Percentiles rank a stretch among this genome's conserved stretches.
Conservation (phyloP, 2,329 filamentous ascomycete species). For the Phialophora chinensis region DNA sequence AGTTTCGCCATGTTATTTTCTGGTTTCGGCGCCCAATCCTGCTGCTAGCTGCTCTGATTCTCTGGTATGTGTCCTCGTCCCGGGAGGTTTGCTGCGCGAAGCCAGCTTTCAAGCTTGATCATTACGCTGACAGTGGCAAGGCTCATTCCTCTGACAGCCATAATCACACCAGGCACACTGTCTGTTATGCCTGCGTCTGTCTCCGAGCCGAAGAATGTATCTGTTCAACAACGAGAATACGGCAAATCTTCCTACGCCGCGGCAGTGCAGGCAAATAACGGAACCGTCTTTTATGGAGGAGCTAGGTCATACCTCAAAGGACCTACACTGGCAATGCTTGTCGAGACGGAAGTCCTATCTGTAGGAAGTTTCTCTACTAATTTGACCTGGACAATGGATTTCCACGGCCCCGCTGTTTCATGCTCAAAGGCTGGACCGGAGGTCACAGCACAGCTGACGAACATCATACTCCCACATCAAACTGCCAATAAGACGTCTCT, state of each 20-base stretch:
- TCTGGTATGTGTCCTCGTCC: background rate
- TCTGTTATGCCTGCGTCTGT: slow-evolving; percentile 42
- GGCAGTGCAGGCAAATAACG: slow-evolving; percentile 1
- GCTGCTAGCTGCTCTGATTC: slow-evolving; percentile 2
- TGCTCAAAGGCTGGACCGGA: slow-evolving; percentile 6
- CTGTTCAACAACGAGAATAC: slow-evolving; percentile 16
- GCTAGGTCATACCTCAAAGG: slow-evolving; percentile 17
- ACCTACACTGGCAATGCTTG: slow-evolving; percentile 10
- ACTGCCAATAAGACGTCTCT: background rate
- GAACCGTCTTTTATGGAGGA: slow-evolving; percentile 10
- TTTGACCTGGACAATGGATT: slow-evolving; percentile 8
- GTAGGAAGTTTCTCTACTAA: slow-evolving; percentile 6
- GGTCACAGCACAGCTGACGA: slow-evolving; percentile 5
- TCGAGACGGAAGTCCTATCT: slow-evolving; percentile 8
- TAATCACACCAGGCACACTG: slow-evolving; percentile 23
- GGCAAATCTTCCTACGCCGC: slow-evolving; percentile 10
- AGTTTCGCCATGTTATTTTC: slow-evolving; percentile 5
- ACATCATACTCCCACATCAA: slow-evolving; percentile 12
- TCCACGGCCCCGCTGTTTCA: slow-evolving; percentile 8
- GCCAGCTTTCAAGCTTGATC: slow-evolving; percentile 15
- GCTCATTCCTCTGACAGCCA: slow-evolving; percentile 20
- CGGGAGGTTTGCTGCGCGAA: background rate
- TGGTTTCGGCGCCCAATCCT: slow-evolving; percentile 15
- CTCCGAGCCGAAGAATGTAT: slow-evolving; percentile 51
- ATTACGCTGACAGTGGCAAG: slow-evolving; percentile 10